These are phyloP conservation scores for Dictyostelium capitatum DNA, from an alignment of 78 protist species.

Conservation along the genomic window DNA sequence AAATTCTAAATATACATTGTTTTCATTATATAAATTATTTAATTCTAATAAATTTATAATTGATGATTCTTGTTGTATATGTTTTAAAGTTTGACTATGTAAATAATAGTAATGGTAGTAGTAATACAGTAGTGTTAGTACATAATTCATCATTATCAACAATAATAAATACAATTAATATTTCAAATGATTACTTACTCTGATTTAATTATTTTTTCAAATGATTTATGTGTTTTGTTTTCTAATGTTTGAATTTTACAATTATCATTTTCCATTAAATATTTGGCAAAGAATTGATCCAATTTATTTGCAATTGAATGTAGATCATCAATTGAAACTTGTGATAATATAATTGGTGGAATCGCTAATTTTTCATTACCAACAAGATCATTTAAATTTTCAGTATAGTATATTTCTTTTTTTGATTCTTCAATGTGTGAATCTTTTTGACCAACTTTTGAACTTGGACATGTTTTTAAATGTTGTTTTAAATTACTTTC, in stretches of 20 bases:
- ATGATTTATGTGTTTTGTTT: constrained; percentile 29
- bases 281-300: constrained; percentile 29
- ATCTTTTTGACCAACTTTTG: constrained; percentile 17
- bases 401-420: constrained; percentile 28
- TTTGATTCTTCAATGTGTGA: constrained; percentile 48
- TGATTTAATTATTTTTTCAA: constrained; percentile 23
- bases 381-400: constrained; percentile 27
- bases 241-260: background rate
- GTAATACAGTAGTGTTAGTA: no score
- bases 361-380: background rate
- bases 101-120: background rate
- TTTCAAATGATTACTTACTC: no score
- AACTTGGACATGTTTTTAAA: constrained; percentile 50
- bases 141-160: no score
- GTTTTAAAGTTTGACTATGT: constrained; percentile 28
- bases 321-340: constrained; percentile 29
- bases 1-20: constrained; percentile 57
- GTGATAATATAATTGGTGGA: constrained; percentile 12
- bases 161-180: no score
- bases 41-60: constrained; percentile 33
- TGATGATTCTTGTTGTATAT: constrained; percentile 78
- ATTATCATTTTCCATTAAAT: constrained; percentile 10
- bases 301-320: constrained; percentile 22
- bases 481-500: constrained; percentile 55
- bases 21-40: background rate